These are phyloP conservation scores for Setomelanomma holmii DNA, from an alignment of 2,329 filamentous ascomycete genomes.

Conservation along the genomic window DNA sequence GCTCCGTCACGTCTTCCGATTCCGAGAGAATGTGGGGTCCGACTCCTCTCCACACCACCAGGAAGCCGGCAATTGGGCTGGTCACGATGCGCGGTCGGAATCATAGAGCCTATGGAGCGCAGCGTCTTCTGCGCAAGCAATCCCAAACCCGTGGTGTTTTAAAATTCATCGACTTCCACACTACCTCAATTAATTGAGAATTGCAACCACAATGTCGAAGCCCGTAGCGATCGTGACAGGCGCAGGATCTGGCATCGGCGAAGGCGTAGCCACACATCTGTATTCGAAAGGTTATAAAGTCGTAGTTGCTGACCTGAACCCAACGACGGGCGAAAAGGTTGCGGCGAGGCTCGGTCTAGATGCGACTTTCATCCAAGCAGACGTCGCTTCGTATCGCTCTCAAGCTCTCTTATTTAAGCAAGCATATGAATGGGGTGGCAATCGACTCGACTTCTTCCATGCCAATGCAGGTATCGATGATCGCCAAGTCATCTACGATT, in stretches of 20 bases:
- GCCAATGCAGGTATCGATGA: constrained; percentile 55
- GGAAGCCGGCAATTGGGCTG: not conserved
- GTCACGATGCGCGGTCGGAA: not conserved
- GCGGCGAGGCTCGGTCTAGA: constrained; percentile 34
- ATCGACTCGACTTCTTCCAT: constrained; percentile 52
- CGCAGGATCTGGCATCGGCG: constrained; percentile 54
- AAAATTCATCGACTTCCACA: not conserved
- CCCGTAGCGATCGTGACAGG: constrained; percentile 56
- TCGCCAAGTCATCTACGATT: constrained; percentile 47
- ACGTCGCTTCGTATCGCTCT: constrained; percentile 50
- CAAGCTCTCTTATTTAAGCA: constrained; percentile 50
- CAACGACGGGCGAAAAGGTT: constrained; percentile 32
- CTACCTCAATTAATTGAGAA: not conserved
- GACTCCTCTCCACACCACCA: constrained; percentile 7
- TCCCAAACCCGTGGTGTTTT: not conserved
- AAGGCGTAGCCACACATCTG: constrained; percentile 53
- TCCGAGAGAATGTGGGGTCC: constrained; percentile 17
- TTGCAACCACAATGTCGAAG: constrained; percentile 37
- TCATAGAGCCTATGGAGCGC: not conserved
- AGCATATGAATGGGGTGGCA: constrained; percentile 52
- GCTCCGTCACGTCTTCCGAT: not conserved
- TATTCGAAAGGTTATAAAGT: constrained; percentile 49
- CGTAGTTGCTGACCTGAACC: constrained; percentile 55
- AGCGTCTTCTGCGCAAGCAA: not conserved
- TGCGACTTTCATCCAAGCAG: constrained; percentile 47